A percentile compares a stretch with the other conserved stretches of the same genome.
Conservation (phyloP, 257 asterid genomes). For the Lantana camara region DNA sequence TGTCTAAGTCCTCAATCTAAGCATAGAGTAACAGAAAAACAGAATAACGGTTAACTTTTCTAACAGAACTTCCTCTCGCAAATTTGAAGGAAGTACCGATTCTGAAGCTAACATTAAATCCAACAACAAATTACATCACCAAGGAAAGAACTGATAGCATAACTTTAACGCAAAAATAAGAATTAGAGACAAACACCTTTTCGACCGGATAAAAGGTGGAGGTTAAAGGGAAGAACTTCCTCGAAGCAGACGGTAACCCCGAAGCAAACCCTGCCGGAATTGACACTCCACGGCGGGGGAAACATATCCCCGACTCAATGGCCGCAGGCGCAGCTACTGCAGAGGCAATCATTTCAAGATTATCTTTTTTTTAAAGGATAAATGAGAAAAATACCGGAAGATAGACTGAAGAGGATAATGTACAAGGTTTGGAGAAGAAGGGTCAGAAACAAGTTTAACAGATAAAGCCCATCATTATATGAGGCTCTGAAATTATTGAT, state of each 20-base stretch:
- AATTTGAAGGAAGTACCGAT: background rate
- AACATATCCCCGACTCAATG: slow-evolving; percentile 17
- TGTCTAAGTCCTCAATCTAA: too few relatives aligned
- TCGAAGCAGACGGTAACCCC: slow-evolving; percentile 20
- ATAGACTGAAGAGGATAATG: background rate
- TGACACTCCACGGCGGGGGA: slow-evolving; percentile 1
- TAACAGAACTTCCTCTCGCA: too few relatives aligned
- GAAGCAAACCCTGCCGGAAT: background rate
- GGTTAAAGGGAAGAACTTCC: slow-evolving; percentile 16
- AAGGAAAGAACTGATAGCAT: background rate
- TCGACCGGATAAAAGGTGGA: slow-evolving; percentile 8
- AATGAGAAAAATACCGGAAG: background rate
- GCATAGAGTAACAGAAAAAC: too few relatives aligned
- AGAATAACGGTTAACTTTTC: too few relatives aligned
- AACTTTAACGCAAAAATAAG: background rate
- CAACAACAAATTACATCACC: background rate
- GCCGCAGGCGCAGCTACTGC: slow-evolving; percentile 37
- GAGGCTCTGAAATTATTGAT: too few relatives aligned
- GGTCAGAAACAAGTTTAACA: background rate
- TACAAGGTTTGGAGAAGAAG: slow-evolving; percentile 18
- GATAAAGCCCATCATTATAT: background rate
- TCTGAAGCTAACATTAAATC: background rate
- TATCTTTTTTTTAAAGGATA: too few relatives aligned
- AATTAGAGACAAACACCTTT: background rate
- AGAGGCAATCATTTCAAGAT: slow-evolving; percentile 23